Base-by-base conservation (phyloP, 139 green algal genomes). In the Tetraselmis striata region DNA sequence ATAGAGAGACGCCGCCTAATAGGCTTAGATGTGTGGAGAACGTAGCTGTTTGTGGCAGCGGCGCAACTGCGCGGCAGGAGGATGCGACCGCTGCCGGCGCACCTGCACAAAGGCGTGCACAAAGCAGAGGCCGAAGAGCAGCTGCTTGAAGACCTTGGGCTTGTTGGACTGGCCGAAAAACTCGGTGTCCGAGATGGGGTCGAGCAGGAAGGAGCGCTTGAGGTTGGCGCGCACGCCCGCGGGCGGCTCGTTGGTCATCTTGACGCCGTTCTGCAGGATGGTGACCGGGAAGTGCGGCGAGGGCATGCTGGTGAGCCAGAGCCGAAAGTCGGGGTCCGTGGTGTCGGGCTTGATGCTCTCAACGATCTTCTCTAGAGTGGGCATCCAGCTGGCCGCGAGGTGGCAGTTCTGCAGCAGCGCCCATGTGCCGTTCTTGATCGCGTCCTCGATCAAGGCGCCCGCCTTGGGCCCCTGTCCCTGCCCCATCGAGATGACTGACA, bases 361-460 rank as follows among this genome's bases (percentile, higher is more conserved):
- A 92, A 67, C 45, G 26, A 95, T 90, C 30, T 91, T 83, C 86
- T 96, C 93, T 31, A 96, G 88, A 23, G 86, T 87, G 0, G 92
- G 88, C 82, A 96, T 80, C 80, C 91, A 96, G 77, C 77, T 87
- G 83, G 88, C 90, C n/a, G 90, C 90, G 30, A 96, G 89, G 84
- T 96, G 92, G 87, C 92, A 96, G 85, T 96, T 96, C 88, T 94
- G 88, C 76, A 94, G 91, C 29, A 92, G 88, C 77, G 95, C 92
- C 92, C 92, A 96, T 83, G 90, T 92, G 59, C 92, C 92, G 75
- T 91, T 84, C 30, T 85, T 30, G 31, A 90, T 87, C 59, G 91
- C 92, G 31, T 90, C 77, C 59, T 91, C 86, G 30, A 96, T 93
- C 79, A 81, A 87, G 59, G 82, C 80, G 82, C 92, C 83, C 58